phyloP scores from a whole-genome alignment of 1,284 basidiomycete genomes.

The Golubevia sp. region DNA sequence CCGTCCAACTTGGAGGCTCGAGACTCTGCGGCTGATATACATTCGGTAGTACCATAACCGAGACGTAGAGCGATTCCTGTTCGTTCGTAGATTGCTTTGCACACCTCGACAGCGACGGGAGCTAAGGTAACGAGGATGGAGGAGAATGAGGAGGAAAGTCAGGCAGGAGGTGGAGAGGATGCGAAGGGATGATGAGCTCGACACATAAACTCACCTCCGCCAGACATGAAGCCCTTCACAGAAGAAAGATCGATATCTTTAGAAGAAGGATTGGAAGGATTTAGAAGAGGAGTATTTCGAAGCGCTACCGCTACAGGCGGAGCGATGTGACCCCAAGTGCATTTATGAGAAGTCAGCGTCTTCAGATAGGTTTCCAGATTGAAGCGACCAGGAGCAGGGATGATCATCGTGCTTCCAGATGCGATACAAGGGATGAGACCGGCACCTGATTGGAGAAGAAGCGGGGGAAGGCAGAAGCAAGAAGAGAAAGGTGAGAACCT shows the following conservation, averaged over 20 bases:
- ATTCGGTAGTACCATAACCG: conserved; percentile 39
- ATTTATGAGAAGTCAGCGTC: conserved; percentile 11
- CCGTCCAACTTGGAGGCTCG: conserved; percentile 17
- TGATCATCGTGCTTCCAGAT: conserved; percentile 28
- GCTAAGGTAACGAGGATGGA: too few relatives aligned
- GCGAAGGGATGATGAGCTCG: too few relatives aligned
- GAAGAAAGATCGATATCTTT: conserved; percentile 22
- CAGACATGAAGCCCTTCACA: conserved; percentile 30
- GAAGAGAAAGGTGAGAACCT: not conserved
- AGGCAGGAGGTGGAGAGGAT: too few relatives aligned
- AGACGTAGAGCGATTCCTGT: conserved; percentile 35
- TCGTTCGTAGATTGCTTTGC: conserved; percentile 29
- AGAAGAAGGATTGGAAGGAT: conserved; percentile 17
- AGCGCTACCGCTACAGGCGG: conserved; percentile 37
- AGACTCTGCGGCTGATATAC: conserved; percentile 23
- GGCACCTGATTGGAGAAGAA: conserved; percentile 21
- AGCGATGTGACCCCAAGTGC: conserved; percentile 33
- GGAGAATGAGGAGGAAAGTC: too few relatives aligned
- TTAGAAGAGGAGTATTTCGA: conserved; percentile 28
- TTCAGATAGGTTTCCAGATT: conserved; percentile 33
- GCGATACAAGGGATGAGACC: conserved; percentile 7
- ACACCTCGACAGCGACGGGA: conserved; percentile 32
- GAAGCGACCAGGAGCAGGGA: conserved; percentile 23
- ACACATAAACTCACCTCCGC: too few relatives aligned
- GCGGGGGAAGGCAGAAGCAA: conserved; percentile 17